phyloP scores from a whole-genome alignment of 352 stramenopile species.

The Phytopythium aichiense region DNA sequence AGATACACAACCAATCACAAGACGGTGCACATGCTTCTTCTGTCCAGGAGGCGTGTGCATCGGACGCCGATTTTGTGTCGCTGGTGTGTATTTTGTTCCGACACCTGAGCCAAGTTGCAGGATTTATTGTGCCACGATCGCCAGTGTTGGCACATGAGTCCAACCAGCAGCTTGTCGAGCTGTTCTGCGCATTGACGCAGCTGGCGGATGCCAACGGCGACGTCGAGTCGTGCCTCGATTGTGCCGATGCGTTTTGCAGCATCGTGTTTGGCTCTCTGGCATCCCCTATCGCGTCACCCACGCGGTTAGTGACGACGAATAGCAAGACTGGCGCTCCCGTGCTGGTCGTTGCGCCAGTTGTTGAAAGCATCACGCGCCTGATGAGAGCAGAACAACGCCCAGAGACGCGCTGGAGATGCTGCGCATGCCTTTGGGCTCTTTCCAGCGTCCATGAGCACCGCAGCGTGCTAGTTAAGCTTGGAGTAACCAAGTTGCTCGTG shows the following conservation, averaged over 20 bases:
- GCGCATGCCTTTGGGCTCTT: constrained; percentile 51
- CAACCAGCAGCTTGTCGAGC: constrained; percentile 18
- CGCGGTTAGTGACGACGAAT: background rate
- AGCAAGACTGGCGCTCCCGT: background rate
- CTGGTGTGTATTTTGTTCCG: constrained; percentile 58
- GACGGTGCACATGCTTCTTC: background rate
- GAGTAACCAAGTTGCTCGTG: constrained; percentile 46
- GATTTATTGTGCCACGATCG: constrained; percentile 10
- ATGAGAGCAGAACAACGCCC: constrained; percentile 25
- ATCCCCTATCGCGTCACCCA: background rate
- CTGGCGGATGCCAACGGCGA: constrained; percentile 23
- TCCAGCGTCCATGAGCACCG: constrained; percentile 41
- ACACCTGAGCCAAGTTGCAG: constrained; percentile 41
- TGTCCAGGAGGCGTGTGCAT: constrained; percentile 1
- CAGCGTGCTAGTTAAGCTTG: constrained; percentile 38
- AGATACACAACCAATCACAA: background rate
- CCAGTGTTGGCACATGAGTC: background rate
- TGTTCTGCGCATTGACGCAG: constrained; percentile 46
- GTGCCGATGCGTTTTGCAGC: constrained; percentile 57
- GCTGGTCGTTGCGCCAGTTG: constrained; percentile 29
- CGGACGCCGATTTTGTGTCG: constrained; percentile 31
- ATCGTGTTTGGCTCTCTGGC: constrained; percentile 27
- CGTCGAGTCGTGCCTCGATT: constrained; percentile 45
- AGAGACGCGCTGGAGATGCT: constrained; percentile 62
- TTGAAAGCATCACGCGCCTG: constrained; percentile 36